Conservation (phyloP, 2,329 filamentous ascomycete species). For the Scytalidium sp. region DNA sequence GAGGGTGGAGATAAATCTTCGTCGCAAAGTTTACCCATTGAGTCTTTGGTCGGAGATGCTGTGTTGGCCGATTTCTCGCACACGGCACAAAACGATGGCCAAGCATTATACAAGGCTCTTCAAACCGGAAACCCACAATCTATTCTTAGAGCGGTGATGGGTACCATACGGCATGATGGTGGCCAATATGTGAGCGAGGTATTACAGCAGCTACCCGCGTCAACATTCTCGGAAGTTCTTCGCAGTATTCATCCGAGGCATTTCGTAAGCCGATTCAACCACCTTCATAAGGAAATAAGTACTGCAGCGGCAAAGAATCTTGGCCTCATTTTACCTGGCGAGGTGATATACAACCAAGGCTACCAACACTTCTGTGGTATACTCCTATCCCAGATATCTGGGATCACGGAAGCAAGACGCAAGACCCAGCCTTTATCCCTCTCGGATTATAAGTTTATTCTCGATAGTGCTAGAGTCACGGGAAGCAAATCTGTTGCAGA, state of each 20-base stretch:
- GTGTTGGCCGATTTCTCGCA: background rate
- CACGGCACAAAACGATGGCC: background rate
- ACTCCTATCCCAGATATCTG: slow-evolving; percentile 16
- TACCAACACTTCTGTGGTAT: slow-evolving; percentile 18
- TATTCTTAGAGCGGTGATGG: slow-evolving; percentile 9
- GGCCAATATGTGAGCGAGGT: slow-evolving; percentile 23
- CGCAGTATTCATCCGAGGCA: slow-evolving; percentile 56
- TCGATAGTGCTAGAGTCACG: slow-evolving; percentile 47
- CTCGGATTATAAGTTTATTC: slow-evolving; percentile 47
- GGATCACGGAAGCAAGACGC: slow-evolving; percentile 35
- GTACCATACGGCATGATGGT: slow-evolving; percentile 8
- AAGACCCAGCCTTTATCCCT: slow-evolving; percentile 36
- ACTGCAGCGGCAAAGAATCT: slow-evolving; percentile 33
- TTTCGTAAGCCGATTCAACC: slow-evolving; percentile 43
- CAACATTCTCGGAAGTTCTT: slow-evolving; percentile 62
- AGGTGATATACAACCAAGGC: slow-evolving; percentile 1
- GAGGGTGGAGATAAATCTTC: background rate
- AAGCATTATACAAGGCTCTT: slow-evolving; percentile 7
- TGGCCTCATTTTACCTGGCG: slow-evolving; percentile 5
- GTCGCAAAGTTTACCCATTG: background rate
- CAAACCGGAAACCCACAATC: slow-evolving; percentile 12
- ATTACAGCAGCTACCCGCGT: slow-evolving; percentile 42
- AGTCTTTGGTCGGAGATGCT: background rate
- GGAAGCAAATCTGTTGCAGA: slow-evolving; percentile 41
- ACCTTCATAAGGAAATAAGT: slow-evolving; percentile 48